Evolutionary conservation across 2,329 filamentous ascomycete genomes (phyloP), one percentile per base, ranked within the genome.

Genomic region (Xylariales sp.): DNA sequence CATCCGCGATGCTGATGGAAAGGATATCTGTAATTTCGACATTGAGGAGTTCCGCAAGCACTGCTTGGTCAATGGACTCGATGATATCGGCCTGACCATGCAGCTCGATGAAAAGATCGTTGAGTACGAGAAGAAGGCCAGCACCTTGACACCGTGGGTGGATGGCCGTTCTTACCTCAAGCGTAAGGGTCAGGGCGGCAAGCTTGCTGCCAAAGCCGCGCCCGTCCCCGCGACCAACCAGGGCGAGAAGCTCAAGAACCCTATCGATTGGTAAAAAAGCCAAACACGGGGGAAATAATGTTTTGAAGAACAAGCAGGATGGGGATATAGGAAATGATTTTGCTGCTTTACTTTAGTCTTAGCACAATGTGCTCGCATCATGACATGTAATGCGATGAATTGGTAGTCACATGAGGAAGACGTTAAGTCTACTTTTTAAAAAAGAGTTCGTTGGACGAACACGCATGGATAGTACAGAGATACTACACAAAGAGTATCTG

Each of bases 11-110:
- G 81, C 78, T 0, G 66, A 75, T 14, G 91, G 91, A 47, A 81
- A 80, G 45, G 77, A 79, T 49, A 76, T 97, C 37, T 83, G 83
- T 56, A 63, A 66, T 28, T 97, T 97, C 56, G 85, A 95, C 1
- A 86, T 95, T 5, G 91, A 97, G 59, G 80, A 85, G 65, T 97
- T 97, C 73, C 74, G 89, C 59, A 95, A 94, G 68, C 88, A 97
- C 67, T 97, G 91, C 63, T 69, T 97, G 35, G 64, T 95, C 54
- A 95, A 97, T 57, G 91, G 91, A 0, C 79, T 97, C 8, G 91
- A 97, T 59, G 93, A 97, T 53, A 97, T 97, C 54, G 91, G 91
- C 24, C 68, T 97, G 47, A 97, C 91, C 5, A 88, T 96, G 74
- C 87, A 94, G 67, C 78, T 87, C 66, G 89, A 93, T 47, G 84